Evolutionary conservation across 441 rosid genomes (phyloP), one percentile per base, ranked within the genome.

Genomic region (Breynia disticha): DNA sequence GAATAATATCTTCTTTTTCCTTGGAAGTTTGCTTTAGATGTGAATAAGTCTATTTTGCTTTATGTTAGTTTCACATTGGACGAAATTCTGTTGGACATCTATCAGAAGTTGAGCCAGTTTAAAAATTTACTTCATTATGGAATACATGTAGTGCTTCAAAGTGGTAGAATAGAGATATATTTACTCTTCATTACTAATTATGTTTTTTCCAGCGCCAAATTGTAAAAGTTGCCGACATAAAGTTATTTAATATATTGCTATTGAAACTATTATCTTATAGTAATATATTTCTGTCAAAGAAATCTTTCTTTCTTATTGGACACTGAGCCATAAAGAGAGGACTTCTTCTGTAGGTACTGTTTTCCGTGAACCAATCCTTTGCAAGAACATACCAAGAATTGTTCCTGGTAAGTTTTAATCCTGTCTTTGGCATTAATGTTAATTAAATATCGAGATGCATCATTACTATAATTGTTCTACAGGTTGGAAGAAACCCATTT

Each of bases 401-500:
- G 90, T 91, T 67, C 82, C 89, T 54, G 96, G 98, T 90, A 80
- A 72, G 16, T 39, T 45, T 55, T 52, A 41, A 38, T 59, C 37
- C 32, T 48, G 16, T 19, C 16, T 18, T 46, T 49, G 54, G 48
- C 43, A 12, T 57, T 16, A 32, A 17, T 28, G 28, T 38, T 20
- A n/a, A n/a, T 16, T 41, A 1, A 50, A 60, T 59, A 13, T 50
- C 41, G 60, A 11, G 54, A 60, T 59, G 52, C 54, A 17, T 52
- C 47, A 24, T 48, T 61, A 38, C 49, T 56, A 62, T 55, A 44
- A 46, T 59, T 38, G 39, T 55, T 60, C 48, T 58, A 56, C 76
- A 90, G 98, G 96, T 68, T 87, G 96, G 96, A 83, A 67, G 77
- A 91, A 86, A 64, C 87, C 98, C 53, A 87, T 91, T 67, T 91